Percentiles rank a stretch among this genome's conserved stretches.
phyloP scores from a whole-genome alignment of 768 basidiomycete genomes.

The Jaapia argillacea region DNA sequence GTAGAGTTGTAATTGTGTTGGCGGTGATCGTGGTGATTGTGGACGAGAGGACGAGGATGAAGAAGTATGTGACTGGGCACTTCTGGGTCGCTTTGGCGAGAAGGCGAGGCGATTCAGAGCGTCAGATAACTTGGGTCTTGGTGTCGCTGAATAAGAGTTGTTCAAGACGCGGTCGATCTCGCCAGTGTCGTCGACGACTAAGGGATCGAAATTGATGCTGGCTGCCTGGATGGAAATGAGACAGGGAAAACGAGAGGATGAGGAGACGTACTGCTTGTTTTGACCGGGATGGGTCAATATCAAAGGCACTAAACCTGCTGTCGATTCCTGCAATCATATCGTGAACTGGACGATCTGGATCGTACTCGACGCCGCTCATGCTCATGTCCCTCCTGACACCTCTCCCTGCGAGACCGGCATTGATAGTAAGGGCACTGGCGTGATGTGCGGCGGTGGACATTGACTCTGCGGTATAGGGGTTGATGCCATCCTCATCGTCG shows the following conservation, averaged over 20 bases:
- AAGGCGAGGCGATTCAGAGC: slow-evolving; percentile 61
- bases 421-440: slow-evolving; percentile 79
- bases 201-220: slow-evolving; percentile 36
- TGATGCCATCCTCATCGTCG: slow-evolving; percentile 57
- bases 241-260: slow-evolving; percentile 2
- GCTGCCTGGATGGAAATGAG: slow-evolving; percentile 1
- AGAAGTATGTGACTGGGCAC: slow-evolving; percentile 3
- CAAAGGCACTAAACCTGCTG: slow-evolving; percentile 46
- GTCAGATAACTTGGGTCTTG: slow-evolving; percentile 60
- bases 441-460: slow-evolving; percentile 85
- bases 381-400: slow-evolving; percentile 42
- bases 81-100: slow-evolving; percentile 68
- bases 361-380: slow-evolving; percentile 74
- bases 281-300: slow-evolving; percentile 40
- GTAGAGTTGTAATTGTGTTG: no score
- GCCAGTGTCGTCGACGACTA: slow-evolving; percentile 51
- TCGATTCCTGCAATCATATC: slow-evolving; percentile 59
- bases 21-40: no score
- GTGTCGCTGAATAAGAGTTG: slow-evolving; percentile 35
- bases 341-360: slow-evolving; percentile 72
- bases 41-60: slow-evolving; percentile 1
- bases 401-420: slow-evolving; percentile 63
- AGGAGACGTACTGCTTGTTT: slow-evolving; percentile 28
- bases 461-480: slow-evolving; percentile 54
- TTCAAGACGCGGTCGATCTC: slow-evolving; percentile 52